Conservation (phyloP, 352 stramenopile genomes). For the Globisporangium nagaii region DNA sequence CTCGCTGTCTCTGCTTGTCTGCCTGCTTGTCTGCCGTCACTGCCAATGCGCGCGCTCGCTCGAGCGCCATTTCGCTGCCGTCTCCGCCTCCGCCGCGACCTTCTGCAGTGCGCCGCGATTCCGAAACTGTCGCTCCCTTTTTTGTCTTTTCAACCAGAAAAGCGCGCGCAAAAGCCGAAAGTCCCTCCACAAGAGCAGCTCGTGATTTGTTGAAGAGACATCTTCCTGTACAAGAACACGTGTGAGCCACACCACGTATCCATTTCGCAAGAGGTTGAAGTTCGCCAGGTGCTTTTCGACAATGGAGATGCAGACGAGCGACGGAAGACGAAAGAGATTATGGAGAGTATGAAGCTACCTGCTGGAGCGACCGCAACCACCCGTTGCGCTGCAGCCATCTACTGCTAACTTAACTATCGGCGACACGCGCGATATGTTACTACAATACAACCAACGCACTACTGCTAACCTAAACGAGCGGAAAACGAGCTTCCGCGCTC, state of each 20-base stretch:
- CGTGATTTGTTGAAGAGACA: background rate
- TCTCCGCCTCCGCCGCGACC: background rate
- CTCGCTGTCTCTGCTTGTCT: background rate
- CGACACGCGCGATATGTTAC: conserved; percentile 7
- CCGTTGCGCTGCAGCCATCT: conserved; percentile 15
- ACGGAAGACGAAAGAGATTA: too few species aligned
- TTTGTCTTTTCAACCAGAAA: too few species aligned
- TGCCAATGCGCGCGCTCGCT: background rate
- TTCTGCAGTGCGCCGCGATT: conserved; percentile 6
- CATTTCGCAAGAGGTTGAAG: background rate
- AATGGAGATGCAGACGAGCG: background rate
- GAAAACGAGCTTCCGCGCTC: conserved; percentile 13
- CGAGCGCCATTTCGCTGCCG: background rate
- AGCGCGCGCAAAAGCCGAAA: background rate
- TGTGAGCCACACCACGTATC: background rate
- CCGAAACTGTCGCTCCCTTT: conserved; percentile 13
- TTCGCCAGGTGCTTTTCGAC: background rate
- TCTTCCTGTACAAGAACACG: conserved; percentile 15
- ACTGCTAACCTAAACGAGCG: conserved; percentile 4
- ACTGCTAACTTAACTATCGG: conserved; percentile 22
- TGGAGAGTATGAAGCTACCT: conserved; percentile 5
- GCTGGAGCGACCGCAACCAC: conserved; percentile 8
- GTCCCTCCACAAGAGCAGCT: conserved; percentile 10
- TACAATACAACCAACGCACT: conserved; percentile 9
- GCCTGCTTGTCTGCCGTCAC: background rate